phyloP scores from a whole-genome alignment of 1,284 basidiomycete genomes.

The Microbotryum saponariae region DNA sequence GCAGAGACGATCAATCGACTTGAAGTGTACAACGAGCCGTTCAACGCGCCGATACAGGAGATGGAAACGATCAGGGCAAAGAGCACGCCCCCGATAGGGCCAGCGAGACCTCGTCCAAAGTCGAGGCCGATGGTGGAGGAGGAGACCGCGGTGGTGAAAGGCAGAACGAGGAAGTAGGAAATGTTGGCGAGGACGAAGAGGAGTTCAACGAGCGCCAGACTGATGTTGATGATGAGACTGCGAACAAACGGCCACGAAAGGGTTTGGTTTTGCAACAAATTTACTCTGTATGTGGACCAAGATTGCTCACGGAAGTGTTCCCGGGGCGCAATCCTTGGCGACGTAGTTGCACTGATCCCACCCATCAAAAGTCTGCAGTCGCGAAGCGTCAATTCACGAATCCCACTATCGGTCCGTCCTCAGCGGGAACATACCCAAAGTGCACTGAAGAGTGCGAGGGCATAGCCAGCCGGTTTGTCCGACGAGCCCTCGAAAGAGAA shows the following conservation, averaged over 20 bases:
- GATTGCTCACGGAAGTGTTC: slow-evolving; percentile 19
- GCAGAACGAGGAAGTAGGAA: slow-evolving; percentile 88
- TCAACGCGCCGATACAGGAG: slow-evolving; percentile 87
- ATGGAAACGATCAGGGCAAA: slow-evolving; percentile 88
- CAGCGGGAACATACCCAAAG: slow-evolving; percentile 95
- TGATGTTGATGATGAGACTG: slow-evolving; percentile 61
- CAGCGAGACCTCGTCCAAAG: slow-evolving; percentile 80
- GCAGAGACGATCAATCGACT: slow-evolving; percentile 81
- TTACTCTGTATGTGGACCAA: not conserved
- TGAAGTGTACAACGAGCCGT: slow-evolving; percentile 75
- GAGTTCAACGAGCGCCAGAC: slow-evolving; percentile 69
- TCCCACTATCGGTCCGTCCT: slow-evolving; percentile 36
- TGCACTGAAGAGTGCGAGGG: slow-evolving; percentile 87
- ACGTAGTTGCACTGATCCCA: slow-evolving; percentile 53
- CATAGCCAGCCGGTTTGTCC: slow-evolving; percentile 71
- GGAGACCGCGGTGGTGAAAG: slow-evolving; percentile 39
- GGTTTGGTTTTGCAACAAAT: slow-evolving; percentile 11
- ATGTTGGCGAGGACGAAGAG: slow-evolving; percentile 56
- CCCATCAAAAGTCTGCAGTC: slow-evolving; percentile 40
- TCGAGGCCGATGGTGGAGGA: slow-evolving; percentile 45
- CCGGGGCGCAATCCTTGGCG: slow-evolving; percentile 36
- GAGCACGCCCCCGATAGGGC: slow-evolving; percentile 71
- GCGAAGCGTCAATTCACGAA: slow-evolving; percentile 37
- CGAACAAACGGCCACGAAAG: slow-evolving; percentile 20
- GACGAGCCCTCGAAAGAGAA: slow-evolving; percentile 61